Base-by-base conservation (phyloP, 805 yeast genomes). In the Ogataea sp. region DNA sequence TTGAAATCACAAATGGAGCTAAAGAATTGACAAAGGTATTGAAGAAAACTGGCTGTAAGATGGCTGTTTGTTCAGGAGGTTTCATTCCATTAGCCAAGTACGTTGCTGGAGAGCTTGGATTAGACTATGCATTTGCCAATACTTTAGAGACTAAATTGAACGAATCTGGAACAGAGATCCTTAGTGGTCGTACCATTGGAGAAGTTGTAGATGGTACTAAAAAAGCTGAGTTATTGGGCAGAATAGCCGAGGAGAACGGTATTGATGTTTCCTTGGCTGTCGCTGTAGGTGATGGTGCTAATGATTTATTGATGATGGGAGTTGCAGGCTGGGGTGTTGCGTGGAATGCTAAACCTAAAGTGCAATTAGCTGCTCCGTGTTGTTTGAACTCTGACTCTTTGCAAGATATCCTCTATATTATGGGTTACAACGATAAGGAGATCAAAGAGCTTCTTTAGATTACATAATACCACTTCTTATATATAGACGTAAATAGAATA, bases 271-370 rank as follows among this genome's bases (percentile, higher is more conserved):
- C 56, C 32, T 55, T 68, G 4, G 80, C 81, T 1, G 80, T 84
- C 34, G 96, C 96, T 36, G 83, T 90, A 29, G 97, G 97, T 28
- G 97, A 93, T 57, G 99, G 99, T 29, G 96, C 97, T 20, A 93
- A 93, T 53, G 99, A 93, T 62, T 66, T 93, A 54, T 73, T 75
- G 34, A 94, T 94, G 88, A 93, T 93, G 97, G 73, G 67, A 2
- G 75, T 63, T 13, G 96, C 96, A 2, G 97, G 97, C 0, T 83
- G 78, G 56, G 98, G 98, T 17, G 70, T 93, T 39, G 98, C 98
- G 0, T 93, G 96, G 94, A 84, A 87, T 57, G 99, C 97, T 17
- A 93, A 93, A 58, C 97, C 97, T 18, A 79, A 71, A 46, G 98
- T 93, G 2, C 97, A 88, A 59, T 57, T 62, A 42, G 65, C 68